Evolutionary conservation across 192 early-diverging fungal genomes (phyloP), one percentile per base, ranked within the genome.

Genomic region (Backusella circina): DNA sequence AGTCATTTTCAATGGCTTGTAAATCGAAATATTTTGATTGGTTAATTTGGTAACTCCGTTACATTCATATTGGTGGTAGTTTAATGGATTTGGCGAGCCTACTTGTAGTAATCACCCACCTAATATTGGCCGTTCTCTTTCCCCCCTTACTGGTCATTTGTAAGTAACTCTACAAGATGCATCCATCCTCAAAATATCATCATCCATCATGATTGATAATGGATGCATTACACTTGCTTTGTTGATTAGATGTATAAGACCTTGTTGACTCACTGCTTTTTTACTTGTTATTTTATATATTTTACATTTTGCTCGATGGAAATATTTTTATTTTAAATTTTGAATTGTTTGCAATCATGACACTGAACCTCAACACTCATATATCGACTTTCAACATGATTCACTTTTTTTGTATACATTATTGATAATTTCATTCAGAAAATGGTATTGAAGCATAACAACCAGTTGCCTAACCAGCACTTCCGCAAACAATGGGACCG

Each of bases 401-500:
- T 32, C 13, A 18, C 35, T 32, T 35, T 67, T 67, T 67, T n/a
- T 67, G 8, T 54, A 12, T 61, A 61, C 9, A 61, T 61, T 23
- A 61, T 26, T 16, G 44, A 15, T 47, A 18, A n/a, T 47, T 57
- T 23, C 41, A 50, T 57, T 37, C 30, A 76, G 75, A 50, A 74
- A 54, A 79, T 79, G 78, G 78, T 79, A 75, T 79, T 94, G 92
- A 95, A 92, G 90, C 95, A 96, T 90, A 98, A 97, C 92, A 95
- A 96, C 85, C 88, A 92, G 79, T 85, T 98, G 84, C 95, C 96
- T 81, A 95, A 95, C 86, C 85, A 87, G 80, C 98, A 99, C 86
- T 96, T 98, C 93, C 98, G 92, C 87, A 98, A 98, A 92, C 93
- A 96, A 88, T 97, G 96, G 96, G 93, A 98, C 85, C 81, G 86